Conservation (phyloP, 805 yeast species). For the Kodamaea restingae region DNA sequence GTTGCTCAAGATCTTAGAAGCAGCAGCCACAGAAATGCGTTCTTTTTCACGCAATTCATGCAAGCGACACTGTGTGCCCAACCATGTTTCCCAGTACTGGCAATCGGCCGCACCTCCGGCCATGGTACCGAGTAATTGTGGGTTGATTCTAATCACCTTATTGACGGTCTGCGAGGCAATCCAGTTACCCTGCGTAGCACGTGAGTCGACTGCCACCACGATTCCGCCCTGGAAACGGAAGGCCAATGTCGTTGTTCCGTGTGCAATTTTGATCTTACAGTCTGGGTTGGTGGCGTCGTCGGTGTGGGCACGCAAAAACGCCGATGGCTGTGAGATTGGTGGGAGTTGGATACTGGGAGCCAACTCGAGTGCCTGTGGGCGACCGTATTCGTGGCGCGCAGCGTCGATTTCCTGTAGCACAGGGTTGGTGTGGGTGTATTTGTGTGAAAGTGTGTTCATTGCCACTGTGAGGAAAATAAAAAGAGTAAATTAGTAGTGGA, state of each 20-base stretch:
- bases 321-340: conserved; percentile 84
- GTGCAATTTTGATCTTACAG: conserved; percentile 93
- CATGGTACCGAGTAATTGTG: conserved; percentile 92
- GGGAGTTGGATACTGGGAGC: conserved; percentile 72
- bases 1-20: conserved; percentile 88
- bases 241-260: conserved; percentile 98
- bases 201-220: conserved; percentile 92
- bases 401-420: conserved; percentile 27
- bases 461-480: not conserved
- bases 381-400: conserved; percentile 20
- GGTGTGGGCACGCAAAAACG: conserved; percentile 94
- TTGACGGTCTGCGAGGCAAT: conserved; percentile 97
- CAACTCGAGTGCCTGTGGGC: conserved; percentile 27
- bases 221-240: conserved; percentile 96
- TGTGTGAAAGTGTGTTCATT: conserved; percentile 40
- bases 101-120: conserved; percentile 99
- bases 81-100: conserved; percentile 99
- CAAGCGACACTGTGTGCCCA: conserved; percentile 92
- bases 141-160: conserved; percentile 95
- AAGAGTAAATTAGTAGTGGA: no score
- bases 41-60: conserved; percentile 94
- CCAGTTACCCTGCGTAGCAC: conserved; percentile 98
- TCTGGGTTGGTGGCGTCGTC: conserved; percentile 92
- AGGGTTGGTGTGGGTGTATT: conserved; percentile 27
- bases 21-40: conserved; percentile 94